These are phyloP conservation scores for Rosa rugosa DNA, from an alignment of 306 rosid genomes.

Conservation along the genomic window DNA sequence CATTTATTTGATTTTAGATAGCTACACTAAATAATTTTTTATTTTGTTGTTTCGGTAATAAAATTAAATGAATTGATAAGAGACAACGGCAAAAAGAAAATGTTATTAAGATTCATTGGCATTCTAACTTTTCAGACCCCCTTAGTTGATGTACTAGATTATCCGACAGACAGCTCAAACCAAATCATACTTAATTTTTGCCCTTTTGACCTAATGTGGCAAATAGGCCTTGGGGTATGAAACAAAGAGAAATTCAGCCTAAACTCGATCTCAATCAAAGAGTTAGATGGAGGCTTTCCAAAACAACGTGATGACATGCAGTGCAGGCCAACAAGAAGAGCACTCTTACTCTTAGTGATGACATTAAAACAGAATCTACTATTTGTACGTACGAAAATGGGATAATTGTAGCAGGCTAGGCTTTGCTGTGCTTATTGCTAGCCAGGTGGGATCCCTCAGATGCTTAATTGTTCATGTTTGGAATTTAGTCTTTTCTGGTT, in stretches of 20 bases:
- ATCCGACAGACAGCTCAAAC: not conserved
- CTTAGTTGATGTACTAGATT: not conserved
- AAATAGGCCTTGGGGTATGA: not conserved
- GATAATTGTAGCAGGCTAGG: conserved; percentile 1
- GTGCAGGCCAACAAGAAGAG: conserved; percentile 6
- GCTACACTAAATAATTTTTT: too few species aligned
- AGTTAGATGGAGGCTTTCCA: not conserved
- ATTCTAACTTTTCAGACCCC: not conserved
- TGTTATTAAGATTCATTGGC: too few species aligned
- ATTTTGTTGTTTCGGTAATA: too few species aligned
- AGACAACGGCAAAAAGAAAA: too few species aligned
- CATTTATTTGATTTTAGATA: too few species aligned
- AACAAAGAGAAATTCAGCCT: not conserved
- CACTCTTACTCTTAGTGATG: not conserved
- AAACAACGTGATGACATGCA: not conserved
- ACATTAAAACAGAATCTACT: conserved; percentile 1
- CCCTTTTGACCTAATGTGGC: not conserved
- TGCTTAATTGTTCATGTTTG: conserved; percentile 20
- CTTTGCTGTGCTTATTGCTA: conserved; percentile 3
- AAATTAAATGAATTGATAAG: too few species aligned
- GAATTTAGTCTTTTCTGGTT: not conserved
- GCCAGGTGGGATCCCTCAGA: conserved; percentile 11
- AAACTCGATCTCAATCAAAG: not conserved
- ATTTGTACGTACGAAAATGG: not conserved
- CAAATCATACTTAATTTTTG: not conserved